Conservation (phyloP, 2,329 filamentous ascomycete species). For the Penicillium decumbens region DNA sequence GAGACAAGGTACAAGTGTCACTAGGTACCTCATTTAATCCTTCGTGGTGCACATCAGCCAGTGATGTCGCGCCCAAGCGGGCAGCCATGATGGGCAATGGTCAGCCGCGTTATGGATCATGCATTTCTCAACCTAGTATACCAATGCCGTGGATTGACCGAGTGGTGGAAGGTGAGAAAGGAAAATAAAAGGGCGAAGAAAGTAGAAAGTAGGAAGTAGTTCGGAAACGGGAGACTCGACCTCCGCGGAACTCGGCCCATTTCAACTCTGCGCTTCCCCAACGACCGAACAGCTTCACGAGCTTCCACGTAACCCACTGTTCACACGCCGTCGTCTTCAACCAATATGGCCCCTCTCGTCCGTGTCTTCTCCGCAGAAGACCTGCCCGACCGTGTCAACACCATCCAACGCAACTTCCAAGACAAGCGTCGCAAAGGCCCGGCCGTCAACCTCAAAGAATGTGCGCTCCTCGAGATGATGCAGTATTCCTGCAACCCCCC, state of each 20-base stretch:
- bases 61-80: constrained; percentile 50
- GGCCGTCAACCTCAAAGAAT: constrained; percentile 51
- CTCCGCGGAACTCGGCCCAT: background rate
- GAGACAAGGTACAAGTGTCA: background rate
- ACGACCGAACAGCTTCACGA: constrained; percentile 1
- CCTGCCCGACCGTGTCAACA: constrained; percentile 51
- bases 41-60: constrained; percentile 49
- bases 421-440: constrained; percentile 50
- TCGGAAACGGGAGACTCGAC: constrained; percentile 2
- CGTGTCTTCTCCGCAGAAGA: constrained; percentile 51
- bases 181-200: background rate
- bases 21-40: constrained; percentile 48
- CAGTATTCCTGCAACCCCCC: constrained; percentile 60
- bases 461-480: constrained; percentile 55
- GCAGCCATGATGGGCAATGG: constrained; percentile 37
- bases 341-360: constrained; percentile 53
- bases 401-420: constrained; percentile 41
- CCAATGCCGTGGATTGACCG: background rate
- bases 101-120: constrained; percentile 36
- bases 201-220: background rate
- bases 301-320: background rate
- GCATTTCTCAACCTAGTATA: constrained; percentile 43
- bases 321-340: background rate
- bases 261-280: background rate
- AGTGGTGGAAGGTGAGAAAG: background rate